Conservation (phyloP, 768 basidiomycete genomes). For the Boletus sp. region DNA sequence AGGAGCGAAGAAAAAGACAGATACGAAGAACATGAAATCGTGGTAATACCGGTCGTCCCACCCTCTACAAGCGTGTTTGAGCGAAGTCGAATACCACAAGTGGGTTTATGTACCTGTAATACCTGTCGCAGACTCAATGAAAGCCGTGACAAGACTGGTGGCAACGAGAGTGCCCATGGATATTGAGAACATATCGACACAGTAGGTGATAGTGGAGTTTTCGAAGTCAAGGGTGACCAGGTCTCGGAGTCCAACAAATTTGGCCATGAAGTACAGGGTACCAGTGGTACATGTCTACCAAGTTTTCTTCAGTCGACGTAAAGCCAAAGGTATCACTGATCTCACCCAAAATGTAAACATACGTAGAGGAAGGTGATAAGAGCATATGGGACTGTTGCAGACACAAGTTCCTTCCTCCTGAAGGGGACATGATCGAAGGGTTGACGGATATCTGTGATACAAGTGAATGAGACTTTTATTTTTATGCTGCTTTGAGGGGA, state of each 20-base stretch:
- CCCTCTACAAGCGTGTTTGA: conserved; percentile 53
- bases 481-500: background rate
- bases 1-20: conserved; percentile 84
- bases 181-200: conserved; percentile 78
- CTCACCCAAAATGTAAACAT: conserved; percentile 78
- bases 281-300: conserved; percentile 49
- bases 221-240: conserved; percentile 86
- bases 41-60: conserved; percentile 84
- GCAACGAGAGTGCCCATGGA: conserved; percentile 80
- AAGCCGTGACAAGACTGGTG: conserved; percentile 79
- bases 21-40: conserved; percentile 79
- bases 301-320: background rate
- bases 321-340: background rate
- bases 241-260: conserved; percentile 85
- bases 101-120: conserved; percentile 52
- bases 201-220: conserved; percentile 77
- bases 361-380: conserved; percentile 88
- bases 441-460: conserved; percentile 74
- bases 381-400: conserved; percentile 69
- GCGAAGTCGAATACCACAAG: background rate
- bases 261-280: conserved; percentile 88
- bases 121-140: conserved; percentile 80
- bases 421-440: conserved; percentile 70
- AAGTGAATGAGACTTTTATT: background rate
- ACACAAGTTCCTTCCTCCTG: conserved; percentile 84